phyloP scores from a whole-genome alignment of 1,284 basidiomycete genomes.

The Ustilago curta region DNA sequence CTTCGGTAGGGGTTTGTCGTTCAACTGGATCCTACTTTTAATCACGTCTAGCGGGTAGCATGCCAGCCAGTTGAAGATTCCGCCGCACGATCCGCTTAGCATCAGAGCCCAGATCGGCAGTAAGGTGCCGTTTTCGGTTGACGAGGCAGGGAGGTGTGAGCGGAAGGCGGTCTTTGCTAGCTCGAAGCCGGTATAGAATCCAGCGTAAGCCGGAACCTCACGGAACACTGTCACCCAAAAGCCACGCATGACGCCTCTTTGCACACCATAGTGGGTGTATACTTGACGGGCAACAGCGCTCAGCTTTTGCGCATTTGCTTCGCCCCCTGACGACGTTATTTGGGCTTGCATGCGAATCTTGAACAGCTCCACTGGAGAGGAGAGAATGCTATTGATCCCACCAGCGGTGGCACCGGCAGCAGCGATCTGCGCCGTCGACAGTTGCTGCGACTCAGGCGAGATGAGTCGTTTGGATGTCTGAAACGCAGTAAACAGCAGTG shows the following conservation, averaged over 20 bases:
- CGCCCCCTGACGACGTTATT: constrained; percentile 73
- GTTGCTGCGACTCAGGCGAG: constrained; percentile 82
- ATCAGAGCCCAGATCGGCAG: constrained; percentile 92
- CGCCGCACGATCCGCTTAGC: constrained; percentile 86
- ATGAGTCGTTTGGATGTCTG: constrained; percentile 82
- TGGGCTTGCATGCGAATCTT: constrained; percentile 98
- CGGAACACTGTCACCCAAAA: constrained; percentile 95
- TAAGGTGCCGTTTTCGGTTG: constrained; percentile 9
- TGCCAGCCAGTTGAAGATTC: constrained; percentile 91
- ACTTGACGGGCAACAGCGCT: constrained; percentile 79
- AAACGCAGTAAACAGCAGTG: constrained; percentile 91
- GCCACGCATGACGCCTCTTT: constrained; percentile 90
- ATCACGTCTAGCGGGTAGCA: constrained; percentile 80
- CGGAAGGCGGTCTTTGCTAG: constrained; percentile 83
- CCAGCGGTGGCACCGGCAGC: constrained; percentile 90
- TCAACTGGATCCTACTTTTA: constrained; percentile 51
- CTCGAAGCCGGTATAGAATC: constrained; percentile 85
- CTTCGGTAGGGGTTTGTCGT: constrained; percentile 24
- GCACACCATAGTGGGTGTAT: constrained; percentile 85
- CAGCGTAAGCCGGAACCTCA: constrained; percentile 95
- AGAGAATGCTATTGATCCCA: constrained; percentile 81
- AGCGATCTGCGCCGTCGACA: constrained; percentile 83
- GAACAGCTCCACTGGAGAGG: constrained; percentile 77
- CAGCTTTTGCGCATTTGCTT: constrained; percentile 78
- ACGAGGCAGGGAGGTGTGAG: constrained; percentile 67